phyloP scores from a whole-genome alignment of 176 grass and related monocot genomes.

The Triticum dicoccoides region DNA sequence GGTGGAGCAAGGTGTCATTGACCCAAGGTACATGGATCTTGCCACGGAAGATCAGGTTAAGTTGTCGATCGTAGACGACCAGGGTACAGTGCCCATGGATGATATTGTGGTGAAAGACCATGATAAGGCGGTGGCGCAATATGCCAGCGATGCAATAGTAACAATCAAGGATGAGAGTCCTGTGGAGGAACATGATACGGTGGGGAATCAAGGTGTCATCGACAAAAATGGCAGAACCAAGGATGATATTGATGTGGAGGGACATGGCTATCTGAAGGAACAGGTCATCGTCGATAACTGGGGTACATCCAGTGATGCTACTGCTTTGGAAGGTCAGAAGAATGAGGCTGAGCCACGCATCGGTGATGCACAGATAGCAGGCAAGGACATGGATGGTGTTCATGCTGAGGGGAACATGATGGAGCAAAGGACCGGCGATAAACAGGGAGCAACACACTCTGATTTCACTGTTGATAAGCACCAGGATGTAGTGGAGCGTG shows the following conservation, averaged over 20 bases:
- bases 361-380: neutral
- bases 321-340: neutral
- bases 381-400: neutral
- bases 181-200: neutral
- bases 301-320: neutral
- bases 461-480: neutral
- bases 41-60: neutral
- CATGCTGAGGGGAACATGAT: neutral
- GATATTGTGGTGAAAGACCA: neutral
- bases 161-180: neutral
- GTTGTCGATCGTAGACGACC: neutral
- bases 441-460: neutral
- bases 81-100: neutral
- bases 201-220: neutral
- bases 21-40: neutral
- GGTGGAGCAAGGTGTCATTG: neutral
- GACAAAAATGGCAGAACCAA: neutral
- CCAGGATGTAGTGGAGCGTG: neutral
- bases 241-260: neutral
- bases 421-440: neutral
- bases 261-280: neutral
- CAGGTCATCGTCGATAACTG: neutral
- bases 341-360: neutral
- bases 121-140: conserved; percentile 7
- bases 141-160: conserved; percentile 9